Conservation (phyloP, 495 filamentous ascomycete species). For the Xylaria acuta region DNA sequence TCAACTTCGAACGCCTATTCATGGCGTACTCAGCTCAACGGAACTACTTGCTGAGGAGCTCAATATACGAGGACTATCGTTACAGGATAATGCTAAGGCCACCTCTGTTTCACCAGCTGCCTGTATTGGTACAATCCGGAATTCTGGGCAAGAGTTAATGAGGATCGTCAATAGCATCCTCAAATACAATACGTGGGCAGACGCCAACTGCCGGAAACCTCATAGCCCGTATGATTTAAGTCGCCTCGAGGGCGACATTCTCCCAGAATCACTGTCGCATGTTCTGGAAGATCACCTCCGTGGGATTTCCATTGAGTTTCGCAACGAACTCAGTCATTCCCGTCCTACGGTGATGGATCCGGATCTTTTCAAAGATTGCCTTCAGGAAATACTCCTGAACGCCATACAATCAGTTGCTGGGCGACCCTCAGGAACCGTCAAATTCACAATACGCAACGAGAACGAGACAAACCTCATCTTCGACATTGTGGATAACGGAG, state of each 20-base stretch:
- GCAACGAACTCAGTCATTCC: slow-evolving; percentile 2
- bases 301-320: slow-evolving; percentile 9
- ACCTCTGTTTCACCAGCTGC: slow-evolving; percentile 8
- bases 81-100: not conserved
- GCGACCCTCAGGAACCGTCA: not conserved
- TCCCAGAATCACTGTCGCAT: not conserved
- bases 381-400: slow-evolving; percentile 15
- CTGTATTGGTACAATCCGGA: slow-evolving; percentile 21
- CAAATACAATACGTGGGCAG: slow-evolving; percentile 27
- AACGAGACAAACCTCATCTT: not conserved
- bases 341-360: not conserved
- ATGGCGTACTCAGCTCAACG: slow-evolving; percentile 47
- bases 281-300: not conserved
- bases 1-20: slow-evolving; percentile 48
- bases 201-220: not conserved
- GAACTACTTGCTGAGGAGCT: slow-evolving; percentile 45
- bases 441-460: slow-evolving; percentile 14
- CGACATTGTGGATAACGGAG: slow-evolving; percentile 16
- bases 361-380: slow-evolving; percentile 7
- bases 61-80: not conserved
- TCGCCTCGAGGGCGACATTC: slow-evolving; percentile 8
- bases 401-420: slow-evolving; percentile 7
- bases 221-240: not conserved
- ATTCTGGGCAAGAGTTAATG: slow-evolving; percentile 27
- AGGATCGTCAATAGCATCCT: slow-evolving; percentile 31